Evolutionary conservation across 495 filamentous ascomycete genomes (phyloP), one percentile per base, ranked within the genome.

Genomic region (Astrocystis sublimbata): DNA sequence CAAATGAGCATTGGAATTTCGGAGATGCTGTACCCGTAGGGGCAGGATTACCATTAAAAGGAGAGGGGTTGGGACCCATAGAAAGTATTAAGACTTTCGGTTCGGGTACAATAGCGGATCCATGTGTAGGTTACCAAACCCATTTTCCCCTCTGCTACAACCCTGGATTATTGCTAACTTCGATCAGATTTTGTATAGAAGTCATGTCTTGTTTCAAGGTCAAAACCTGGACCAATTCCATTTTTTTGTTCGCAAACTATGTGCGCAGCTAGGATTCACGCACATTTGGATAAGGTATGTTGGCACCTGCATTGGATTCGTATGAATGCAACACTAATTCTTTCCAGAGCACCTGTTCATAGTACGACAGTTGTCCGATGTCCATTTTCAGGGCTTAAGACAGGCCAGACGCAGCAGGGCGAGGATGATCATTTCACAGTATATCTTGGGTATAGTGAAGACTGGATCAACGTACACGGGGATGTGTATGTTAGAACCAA

Each of bases 381-480:
- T 12, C 0, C 8, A 1, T n/a, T 49, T 28, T 28, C 46, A 3
- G 9, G 9, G 0, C 46, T 1, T 2, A 49, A 49, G 30, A 49
- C 46, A 6, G 24, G 46, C n/a, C 24, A 49, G 2, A 17, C 30
- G 5, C 0, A 49, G 46, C 0, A 17, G 0, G 46, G 46, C 1
- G 1, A 30, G 15, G 46, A 49, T 7, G 4, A 9, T 2, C 46
- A 49, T 49, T n/a, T 49, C 6, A 49, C 46, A 1, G 17, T 49
- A 2, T 49, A 49, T 30, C 46, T 49, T 30, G 46, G 46, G 9
- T 30, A 17, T 17, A 49, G 1, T 6, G 6, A 30, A 15, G 46
- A 49, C 26, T 49, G 46, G 46, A 49, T 49, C 5, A 49, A 49
- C 1, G 46, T 49, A 49, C 46, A 49, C 6, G 46, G 46, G 17